phyloP scores from a whole-genome alignment of 176 grass and related monocot genomes.

The Phyllostachys edulis region DNA sequence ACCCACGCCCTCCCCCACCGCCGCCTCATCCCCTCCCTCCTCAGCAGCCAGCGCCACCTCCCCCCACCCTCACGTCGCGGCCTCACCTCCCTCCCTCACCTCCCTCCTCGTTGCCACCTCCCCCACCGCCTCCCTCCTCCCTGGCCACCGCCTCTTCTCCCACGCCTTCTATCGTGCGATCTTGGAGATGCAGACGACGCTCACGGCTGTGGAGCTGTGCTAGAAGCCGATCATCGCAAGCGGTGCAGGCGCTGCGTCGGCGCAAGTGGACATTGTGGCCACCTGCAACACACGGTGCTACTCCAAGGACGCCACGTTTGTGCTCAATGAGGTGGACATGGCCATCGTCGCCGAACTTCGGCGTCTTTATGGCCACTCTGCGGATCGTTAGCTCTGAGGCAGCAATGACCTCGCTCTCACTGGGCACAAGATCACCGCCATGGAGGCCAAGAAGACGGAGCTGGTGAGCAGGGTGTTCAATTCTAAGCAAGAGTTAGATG shows the following conservation, averaged over 20 bases:
- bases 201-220: slow-evolving; percentile 68
- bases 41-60: too few relatives aligned
- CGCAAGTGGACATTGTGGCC: slow-evolving; percentile 52
- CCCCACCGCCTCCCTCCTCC: slow-evolving; percentile 14
- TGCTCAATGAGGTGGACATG: slow-evolving; percentile 89
- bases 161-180: too few relatives aligned
- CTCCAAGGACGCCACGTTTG: slow-evolving; percentile 68
- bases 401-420: slow-evolving; percentile 68
- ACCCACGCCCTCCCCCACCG: too few relatives aligned
- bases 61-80: too few relatives aligned
- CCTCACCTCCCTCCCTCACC: too few relatives aligned
- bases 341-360: slow-evolving; percentile 81
- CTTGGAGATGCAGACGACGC: slow-evolving; percentile 55
- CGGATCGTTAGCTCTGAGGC: slow-evolving; percentile 60
- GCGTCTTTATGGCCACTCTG: slow-evolving; percentile 70
- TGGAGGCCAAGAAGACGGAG: slow-evolving; percentile 80
- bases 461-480: slow-evolving; percentile 68
- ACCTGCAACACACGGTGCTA: slow-evolving; percentile 79
- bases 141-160: not conserved
- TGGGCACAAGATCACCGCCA: slow-evolving; percentile 55
- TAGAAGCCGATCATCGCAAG: slow-evolving; percentile 72
- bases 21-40: too few relatives aligned
- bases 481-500: slow-evolving; percentile 57
- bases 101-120: not conserved
- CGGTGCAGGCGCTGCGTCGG: slow-evolving; percentile 85